Conservation (phyloP, 2,329 filamentous ascomycete species). For the Sarocladiaceae sp. region DNA sequence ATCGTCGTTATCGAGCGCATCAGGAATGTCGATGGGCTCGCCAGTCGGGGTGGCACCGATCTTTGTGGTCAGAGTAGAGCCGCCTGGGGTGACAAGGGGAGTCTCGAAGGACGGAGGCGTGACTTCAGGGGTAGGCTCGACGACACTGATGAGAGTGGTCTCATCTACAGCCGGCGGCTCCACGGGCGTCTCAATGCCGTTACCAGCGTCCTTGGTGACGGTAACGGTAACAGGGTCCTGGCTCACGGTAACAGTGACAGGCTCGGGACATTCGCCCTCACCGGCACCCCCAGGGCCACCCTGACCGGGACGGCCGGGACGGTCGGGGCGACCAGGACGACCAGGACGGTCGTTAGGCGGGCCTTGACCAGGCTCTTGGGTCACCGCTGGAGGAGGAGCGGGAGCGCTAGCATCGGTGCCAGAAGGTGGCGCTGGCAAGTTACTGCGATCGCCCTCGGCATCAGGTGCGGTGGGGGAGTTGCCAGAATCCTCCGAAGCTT, state of each 20-base stretch:
- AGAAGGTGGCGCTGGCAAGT: neutral
- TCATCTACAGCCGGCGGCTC: neutral
- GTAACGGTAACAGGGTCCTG: slow-evolving; percentile 3
- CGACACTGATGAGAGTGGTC: neutral
- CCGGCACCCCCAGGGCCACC: neutral
- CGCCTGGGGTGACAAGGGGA: neutral
- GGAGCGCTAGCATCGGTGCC: neutral
- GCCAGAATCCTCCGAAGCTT: neutral
- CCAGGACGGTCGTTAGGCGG: neutral
- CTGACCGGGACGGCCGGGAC: neutral
- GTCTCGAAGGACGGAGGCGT: neutral
- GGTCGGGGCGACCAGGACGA: neutral
- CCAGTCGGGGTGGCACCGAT: slow-evolving; percentile 1
- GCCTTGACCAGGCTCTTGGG: neutral
- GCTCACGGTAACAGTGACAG: slow-evolving; percentile 6
- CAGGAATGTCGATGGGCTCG: neutral
- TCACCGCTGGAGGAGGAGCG: neutral
- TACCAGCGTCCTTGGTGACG: neutral
- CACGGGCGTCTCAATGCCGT: neutral
- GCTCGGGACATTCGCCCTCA: neutral
- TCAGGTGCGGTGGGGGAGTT: neutral
- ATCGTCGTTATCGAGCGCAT: neutral
- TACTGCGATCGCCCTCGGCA: neutral
- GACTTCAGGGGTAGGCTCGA: neutral
- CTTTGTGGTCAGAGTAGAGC: slow-evolving; percentile 3